Conservation (phyloP, 2,329 filamentous ascomycete genomes). For the Exophiala viscosa region DNA sequence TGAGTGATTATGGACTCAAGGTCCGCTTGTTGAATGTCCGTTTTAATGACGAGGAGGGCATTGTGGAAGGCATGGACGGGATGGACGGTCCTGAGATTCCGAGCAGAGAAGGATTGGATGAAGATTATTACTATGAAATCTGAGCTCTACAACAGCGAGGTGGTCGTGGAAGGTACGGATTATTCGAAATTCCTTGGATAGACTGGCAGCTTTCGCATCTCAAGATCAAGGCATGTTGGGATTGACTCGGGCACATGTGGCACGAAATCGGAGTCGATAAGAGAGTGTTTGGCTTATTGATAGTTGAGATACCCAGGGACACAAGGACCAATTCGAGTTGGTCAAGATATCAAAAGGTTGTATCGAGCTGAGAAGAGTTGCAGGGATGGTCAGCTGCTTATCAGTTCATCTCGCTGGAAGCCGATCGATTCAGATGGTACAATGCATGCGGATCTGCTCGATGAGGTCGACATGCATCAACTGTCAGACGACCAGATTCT, state of each 20-base stretch:
- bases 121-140: constrained; percentile 84
- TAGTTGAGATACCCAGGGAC: constrained; percentile 5
- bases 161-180: background rate
- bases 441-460: no score
- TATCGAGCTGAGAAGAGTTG: background rate
- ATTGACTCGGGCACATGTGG: background rate
- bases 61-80: constrained; percentile 54
- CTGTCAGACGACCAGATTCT: no score
- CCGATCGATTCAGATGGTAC: background rate
- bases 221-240: background rate
- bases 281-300: background rate
- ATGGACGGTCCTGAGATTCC: constrained; percentile 66
- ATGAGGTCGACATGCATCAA: no score
- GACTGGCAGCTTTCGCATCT: background rate
- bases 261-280: background rate
- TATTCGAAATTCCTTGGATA: constrained; percentile 12
- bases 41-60: constrained; percentile 72
- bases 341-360: constrained; percentile 4
- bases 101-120: constrained; percentile 77
- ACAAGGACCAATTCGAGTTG: background rate
- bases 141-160: constrained; percentile 11
- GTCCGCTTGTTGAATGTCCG: constrained; percentile 88
- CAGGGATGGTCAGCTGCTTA: background rate
- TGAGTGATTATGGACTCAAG: constrained; percentile 87
- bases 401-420: background rate